Evolutionary conservation across 2,329 filamentous ascomycete genomes (phyloP), one percentile per base, ranked within the genome.

Genomic region (Pseudogymnoascus sp.): DNA sequence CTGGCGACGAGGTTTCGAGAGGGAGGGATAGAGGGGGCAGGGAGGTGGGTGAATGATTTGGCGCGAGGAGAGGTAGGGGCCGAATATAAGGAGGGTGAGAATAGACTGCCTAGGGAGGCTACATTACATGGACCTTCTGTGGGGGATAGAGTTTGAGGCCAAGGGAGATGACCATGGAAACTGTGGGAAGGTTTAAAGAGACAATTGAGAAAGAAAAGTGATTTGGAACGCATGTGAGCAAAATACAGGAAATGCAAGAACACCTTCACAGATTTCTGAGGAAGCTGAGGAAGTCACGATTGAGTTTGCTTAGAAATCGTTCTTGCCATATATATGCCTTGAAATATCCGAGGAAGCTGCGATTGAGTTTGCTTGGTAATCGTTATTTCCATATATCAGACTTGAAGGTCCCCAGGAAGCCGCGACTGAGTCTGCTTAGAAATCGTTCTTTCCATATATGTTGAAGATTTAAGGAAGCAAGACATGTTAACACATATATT

Each of bases 11-110:
- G 84, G 72, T 80, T 89, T 73, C 77, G 81, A 21, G 83, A 86
- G 68, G 76, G 78, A 0, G 78, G 84, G 68, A 74, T 76, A 61
- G 78, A 84, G 68, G 74, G 76, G 62, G 68, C 90, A 21, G 84
- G 82, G 65, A 78, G 76, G 62, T 92, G 88, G 88, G 83, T 91
- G 64, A 89, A 89, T 69, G 88, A 93, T 72, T 79, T 91, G 80
- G 88, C 88, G 2, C 81, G 88, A 46, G 82, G 86, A 64, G 83
- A 85, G 69, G 86, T 87, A 0, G 82, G 82, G 0, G 74, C 82
- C 65, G 80, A 83, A 0, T 89, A 89, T 70, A 65, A 71, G 18
- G 76, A 82, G 25, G 78, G 76, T 0, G 88, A 91, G 75, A 85
- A 85, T 65, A 82, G 80, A 34, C 74, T 92, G 70, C 85, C 86